Evolutionary conservation across 305 asterid species (phyloP).

Genomic region (Plantago coronopus): DNA sequence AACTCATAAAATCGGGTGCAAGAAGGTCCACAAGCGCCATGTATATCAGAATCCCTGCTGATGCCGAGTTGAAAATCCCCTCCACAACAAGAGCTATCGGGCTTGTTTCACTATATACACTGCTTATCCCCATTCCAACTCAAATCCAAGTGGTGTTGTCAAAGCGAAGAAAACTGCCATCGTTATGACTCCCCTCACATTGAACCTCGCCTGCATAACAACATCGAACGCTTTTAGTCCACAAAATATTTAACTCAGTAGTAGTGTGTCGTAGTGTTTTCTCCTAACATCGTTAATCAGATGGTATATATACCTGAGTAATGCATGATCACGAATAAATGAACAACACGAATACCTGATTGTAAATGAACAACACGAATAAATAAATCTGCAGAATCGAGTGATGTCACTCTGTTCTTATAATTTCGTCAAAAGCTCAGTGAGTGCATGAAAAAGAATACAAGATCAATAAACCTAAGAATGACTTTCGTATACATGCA

Average conservation of each 20-base stretch:
- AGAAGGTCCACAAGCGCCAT: slow-evolving; percentile 55
- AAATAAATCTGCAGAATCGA: no score
- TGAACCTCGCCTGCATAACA: slow-evolving; percentile 32
- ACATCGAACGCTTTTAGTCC: neutral
- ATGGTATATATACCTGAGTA: slow-evolving; percentile 25
- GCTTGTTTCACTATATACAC: slow-evolving; percentile 32
- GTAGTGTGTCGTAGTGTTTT: neutral
- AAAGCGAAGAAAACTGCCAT: slow-evolving; percentile 39
- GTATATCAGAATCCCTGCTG: slow-evolving; percentile 49
- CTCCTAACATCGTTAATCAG: no score
- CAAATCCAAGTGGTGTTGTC: slow-evolving; percentile 35
- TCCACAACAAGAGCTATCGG: slow-evolving; percentile 33
- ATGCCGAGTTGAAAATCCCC: slow-evolving; percentile 44
- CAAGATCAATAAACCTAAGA: no score
- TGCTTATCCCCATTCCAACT: slow-evolving; percentile 27
- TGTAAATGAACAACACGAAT: no score
- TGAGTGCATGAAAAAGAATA: no score
- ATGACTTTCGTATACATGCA: no score
- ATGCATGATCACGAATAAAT: no score
- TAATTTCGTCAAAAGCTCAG: no score
- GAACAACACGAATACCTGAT: no score
- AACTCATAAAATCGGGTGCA: slow-evolving; percentile 42
- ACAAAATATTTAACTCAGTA: neutral
- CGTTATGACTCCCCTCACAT: slow-evolving; percentile 19
- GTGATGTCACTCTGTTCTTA: no score